These are phyloP conservation scores for Rhizophagus sp. DNA, from an alignment of 192 early-diverging fungal species.

Conservation along the genomic window DNA sequence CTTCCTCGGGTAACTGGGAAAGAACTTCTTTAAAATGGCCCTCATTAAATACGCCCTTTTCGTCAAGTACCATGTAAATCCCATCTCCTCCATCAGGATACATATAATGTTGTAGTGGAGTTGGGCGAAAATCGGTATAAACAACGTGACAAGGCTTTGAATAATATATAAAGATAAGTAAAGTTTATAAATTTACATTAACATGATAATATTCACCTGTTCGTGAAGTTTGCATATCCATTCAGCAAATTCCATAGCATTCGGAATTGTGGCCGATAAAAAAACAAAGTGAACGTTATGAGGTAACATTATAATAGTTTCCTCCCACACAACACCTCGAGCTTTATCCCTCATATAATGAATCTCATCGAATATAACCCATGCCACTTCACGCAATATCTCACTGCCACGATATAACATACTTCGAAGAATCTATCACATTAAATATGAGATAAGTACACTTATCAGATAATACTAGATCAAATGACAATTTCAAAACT, in stretches of 20 bases:
- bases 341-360: slow-evolving; percentile 97
- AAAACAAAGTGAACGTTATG: slow-evolving; percentile 92
- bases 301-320: slow-evolving; percentile 94
- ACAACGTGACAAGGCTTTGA: slow-evolving; percentile 91
- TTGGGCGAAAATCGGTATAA: slow-evolving; percentile 96
- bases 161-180: background rate
- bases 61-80: slow-evolving; percentile 94
- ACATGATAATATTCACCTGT: slow-evolving; percentile 44
- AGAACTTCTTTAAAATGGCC: slow-evolving; percentile 96
- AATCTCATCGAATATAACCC: slow-evolving; percentile 98
- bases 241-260: slow-evolving; percentile 98
- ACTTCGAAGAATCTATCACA: slow-evolving; percentile 80
- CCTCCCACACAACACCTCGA: slow-evolving; percentile 99
- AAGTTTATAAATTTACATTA: background rate
- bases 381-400: slow-evolving; percentile 94
- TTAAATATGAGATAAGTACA: background rate
- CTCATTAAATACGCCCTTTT: slow-evolving; percentile 91
- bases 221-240: slow-evolving; percentile 96
- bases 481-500: background rate
- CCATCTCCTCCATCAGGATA: slow-evolving; percentile 91
- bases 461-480: background rate
- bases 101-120: slow-evolving; percentile 95
- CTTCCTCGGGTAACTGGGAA: slow-evolving; percentile 44
- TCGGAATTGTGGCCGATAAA: slow-evolving; percentile 97
- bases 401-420: slow-evolving; percentile 98